Base-by-base conservation (phyloP, 306 rosid genomes). In the Quercus robur region DNA sequence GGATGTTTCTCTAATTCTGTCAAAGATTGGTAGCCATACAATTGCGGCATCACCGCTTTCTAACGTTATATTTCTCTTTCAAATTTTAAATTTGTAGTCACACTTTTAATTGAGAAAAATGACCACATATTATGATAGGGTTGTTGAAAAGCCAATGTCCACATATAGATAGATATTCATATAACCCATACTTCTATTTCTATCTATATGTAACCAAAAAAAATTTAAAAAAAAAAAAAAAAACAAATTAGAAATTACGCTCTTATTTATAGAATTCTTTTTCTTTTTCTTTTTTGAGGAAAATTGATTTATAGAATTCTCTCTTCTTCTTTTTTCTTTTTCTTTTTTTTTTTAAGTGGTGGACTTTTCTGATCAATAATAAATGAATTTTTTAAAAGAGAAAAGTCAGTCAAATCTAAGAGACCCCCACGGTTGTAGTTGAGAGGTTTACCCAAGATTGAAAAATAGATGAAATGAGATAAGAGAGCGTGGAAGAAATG, bases 121-220 rank as follows among this genome's bases (percentile, higher is more conserved):
- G 86, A 78, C 86, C 76, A 77, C 25, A 20, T 41, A 14, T 77
- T 77, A 52, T 70, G 88, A 82, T 84, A 63, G 76, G 88, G 87
- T 80, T 73, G 84, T 78, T 78, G 75, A 41, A 72, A 57, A 75
- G 35, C 30, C 64, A 23, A 52, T 59, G 71, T 13, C 8, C 55
- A 41, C 20, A 20, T 33, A 5, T 30, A 18, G 1, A 41, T 41
- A 8, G 46, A 41, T 41, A 41, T 41, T 41, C 46, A 2, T 41
- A 41, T 41, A 41, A 41, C 12, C 46, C 46, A 7, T 41, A 41
- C 46, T 41, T 8, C 46, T 41, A 49, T 49, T 13, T 49, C 54
- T 49, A 11, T 49, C 54, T 49, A 49, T 49, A 12, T 49, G 41
- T 35, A 35, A 35, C 41, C 52, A 10, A 46, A 46, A 8, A 44